phyloP scores from a whole-genome alignment of 139 green algal species.

The Chlorella sp. region DNA sequence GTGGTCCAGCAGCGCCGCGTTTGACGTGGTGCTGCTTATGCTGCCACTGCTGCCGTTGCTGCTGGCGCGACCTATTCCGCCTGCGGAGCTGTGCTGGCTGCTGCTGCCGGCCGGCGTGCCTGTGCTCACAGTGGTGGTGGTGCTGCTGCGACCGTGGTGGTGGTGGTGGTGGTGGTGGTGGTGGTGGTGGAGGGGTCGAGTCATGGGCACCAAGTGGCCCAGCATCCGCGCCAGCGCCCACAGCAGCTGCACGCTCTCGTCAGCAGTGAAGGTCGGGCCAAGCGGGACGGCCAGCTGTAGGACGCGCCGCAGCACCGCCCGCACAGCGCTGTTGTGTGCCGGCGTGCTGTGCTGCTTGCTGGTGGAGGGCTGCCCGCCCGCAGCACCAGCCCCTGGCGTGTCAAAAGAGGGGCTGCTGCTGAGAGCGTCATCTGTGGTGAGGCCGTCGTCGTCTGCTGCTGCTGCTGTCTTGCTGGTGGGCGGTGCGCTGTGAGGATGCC shows the following conservation, averaged over 20 bases:
- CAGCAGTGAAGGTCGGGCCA: background rate
- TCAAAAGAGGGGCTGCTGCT: too few species aligned
- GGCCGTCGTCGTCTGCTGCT: too few species aligned
- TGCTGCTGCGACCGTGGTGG: background rate
- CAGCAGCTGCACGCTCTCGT: background rate
- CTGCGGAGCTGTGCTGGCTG: background rate
- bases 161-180: background rate
- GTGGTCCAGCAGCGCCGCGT: background rate
- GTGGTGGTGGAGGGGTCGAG: background rate
- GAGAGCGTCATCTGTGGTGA: too few species aligned
- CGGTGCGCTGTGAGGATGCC: too few species aligned
- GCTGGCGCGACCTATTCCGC: background rate
- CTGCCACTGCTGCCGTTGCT: slow-evolving; percentile 5
- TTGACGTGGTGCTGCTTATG: background rate
- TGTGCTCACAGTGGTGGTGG: too few species aligned
- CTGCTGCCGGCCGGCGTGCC: background rate
- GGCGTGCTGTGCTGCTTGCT: background rate
- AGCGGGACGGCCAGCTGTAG: background rate
- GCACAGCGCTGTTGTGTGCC: slow-evolving; percentile 3
- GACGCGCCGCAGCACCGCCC: background rate
- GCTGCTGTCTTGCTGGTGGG: too few species aligned
- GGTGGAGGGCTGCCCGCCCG: background rate
- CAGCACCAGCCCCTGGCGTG: too few species aligned
- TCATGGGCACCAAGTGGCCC: background rate
- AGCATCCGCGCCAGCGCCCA: background rate